phyloP scores from a whole-genome alignment of 306 rosid genomes.

The Vicia villosa region DNA sequence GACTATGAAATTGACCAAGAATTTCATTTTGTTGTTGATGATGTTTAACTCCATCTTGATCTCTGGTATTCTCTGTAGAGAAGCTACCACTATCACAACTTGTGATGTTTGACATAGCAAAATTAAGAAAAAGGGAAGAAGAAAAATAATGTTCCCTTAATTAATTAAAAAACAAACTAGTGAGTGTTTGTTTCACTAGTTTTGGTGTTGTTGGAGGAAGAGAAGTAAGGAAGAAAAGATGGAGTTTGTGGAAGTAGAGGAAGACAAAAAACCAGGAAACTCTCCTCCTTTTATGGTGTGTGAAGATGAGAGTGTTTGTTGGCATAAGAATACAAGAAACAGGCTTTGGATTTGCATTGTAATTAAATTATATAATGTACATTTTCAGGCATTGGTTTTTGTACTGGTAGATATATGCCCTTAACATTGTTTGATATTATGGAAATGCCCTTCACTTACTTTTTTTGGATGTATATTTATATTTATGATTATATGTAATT shows the following conservation, averaged over 20 bases:
- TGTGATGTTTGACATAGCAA: constrained; percentile 77
- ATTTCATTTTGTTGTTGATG: constrained; percentile 36
- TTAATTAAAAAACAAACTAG: constrained; percentile 17
- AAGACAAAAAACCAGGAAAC: constrained; percentile 84
- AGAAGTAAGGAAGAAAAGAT: constrained; percentile 32
- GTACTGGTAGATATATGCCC: constrained; percentile 49
- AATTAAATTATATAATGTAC: constrained; percentile 27
- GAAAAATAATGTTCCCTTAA: background rate
- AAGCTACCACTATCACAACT: constrained; percentile 75
- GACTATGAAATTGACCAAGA: constrained; percentile 56
- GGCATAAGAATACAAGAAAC: constrained; percentile 59
- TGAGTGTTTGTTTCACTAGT: constrained; percentile 30
- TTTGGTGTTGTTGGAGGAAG: constrained; percentile 3
- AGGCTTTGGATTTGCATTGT: constrained; percentile 49
- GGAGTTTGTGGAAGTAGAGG: constrained; percentile 70
- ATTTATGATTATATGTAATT: too few relatives aligned
- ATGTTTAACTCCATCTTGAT: constrained; percentile 44
- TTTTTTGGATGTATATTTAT: background rate
- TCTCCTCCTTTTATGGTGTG: constrained; percentile 77
- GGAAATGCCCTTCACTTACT: constrained; percentile 42
- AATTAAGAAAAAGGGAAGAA: constrained; percentile 27
- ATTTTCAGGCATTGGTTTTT: constrained; percentile 39
- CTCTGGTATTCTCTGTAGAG: constrained; percentile 62
- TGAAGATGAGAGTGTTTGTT: constrained; percentile 43
- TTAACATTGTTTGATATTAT: constrained; percentile 34